Conservation (phyloP, 441 rosid species). For the Viola pubescens region DNA sequence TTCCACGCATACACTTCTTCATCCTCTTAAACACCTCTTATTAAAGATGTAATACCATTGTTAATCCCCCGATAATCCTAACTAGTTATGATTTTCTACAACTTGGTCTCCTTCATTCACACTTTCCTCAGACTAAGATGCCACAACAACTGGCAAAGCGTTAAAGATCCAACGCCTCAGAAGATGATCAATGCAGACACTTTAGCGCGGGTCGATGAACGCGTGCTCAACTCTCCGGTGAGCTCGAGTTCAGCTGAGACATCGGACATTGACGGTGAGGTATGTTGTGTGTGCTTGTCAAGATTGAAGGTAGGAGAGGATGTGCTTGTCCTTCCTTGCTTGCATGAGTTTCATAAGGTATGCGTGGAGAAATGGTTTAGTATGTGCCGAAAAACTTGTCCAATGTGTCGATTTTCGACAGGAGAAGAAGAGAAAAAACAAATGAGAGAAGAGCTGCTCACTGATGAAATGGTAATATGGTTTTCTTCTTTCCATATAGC, state of each 20-base stretch:
- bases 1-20: slow-evolving; percentile 7
- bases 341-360: slow-evolving; percentile 38
- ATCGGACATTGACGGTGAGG: slow-evolving; percentile 11
- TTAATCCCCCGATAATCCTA: slow-evolving; percentile 13
- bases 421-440: slow-evolving; percentile 21
- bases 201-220: not conserved
- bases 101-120: slow-evolving; percentile 24
- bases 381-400: slow-evolving; percentile 40
- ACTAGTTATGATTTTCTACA: slow-evolving; percentile 30
- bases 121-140: slow-evolving; percentile 14
- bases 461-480: slow-evolving; percentile 63
- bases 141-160: slow-evolving; percentile 3
- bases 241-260: slow-evolving; percentile 1
- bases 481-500: slow-evolving; percentile 66
- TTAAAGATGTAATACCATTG: slow-evolving; percentile 18
- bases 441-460: slow-evolving; percentile 33
- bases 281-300: slow-evolving; percentile 51
- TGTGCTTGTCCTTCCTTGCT: slow-evolving; percentile 37
- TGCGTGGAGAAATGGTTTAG: slow-evolving; percentile 51
- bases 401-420: slow-evolving; percentile 45
- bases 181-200: slow-evolving; percentile 4
- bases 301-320: slow-evolving; percentile 27
- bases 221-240: not conserved
- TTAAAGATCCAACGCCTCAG: slow-evolving; percentile 13
- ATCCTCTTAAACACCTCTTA: slow-evolving; percentile 15